Evolutionary conservation across 2,329 filamentous ascomycete genomes (phyloP), one percentile per base, ranked within the genome.

Genomic region (Pseudogymnoascus sp.): DNA sequence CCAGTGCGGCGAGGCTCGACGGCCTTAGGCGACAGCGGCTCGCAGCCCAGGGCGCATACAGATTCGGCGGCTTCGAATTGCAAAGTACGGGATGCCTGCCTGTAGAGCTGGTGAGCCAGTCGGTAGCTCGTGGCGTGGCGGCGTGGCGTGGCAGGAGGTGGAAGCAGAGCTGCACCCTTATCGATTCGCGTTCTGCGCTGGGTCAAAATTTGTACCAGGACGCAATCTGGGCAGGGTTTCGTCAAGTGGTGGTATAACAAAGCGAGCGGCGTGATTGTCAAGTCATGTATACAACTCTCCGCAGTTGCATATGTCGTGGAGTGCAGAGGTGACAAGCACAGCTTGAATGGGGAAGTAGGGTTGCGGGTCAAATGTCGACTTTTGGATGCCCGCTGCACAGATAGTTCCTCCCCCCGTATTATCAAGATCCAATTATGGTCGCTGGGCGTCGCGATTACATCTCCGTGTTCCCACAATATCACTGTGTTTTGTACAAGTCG

Each of bases 381-480:
- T 57, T 57, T 57, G 28, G 28, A 57, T 33, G 50, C 28, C 28
- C 50, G 50, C 50, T 57, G 50, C 28, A 33, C 50, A 57, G 50
- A 57, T 57, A 33, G 50, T 57, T 57, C 50, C 50, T 57, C 50
- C 50, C 44, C 50, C 50, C 28, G 50, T 57, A 57, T 57, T 57
- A 57, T 35, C n/a, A 33, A 57, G 28, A 33, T 57, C 50, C 28
- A 57, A 28, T 33, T 19, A 33, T 4, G 2, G 50, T 57, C 28
- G 26, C 50, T 33, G 28, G 28, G 50, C 50, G 28, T 57, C 50
- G 50, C 33, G 28, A 57, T 57, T 57, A 57, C 50, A 57, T 57
- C 28, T 57, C 50, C 50, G 28, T 57, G 28, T 57, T 57, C 50
- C 50, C 50, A 57, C 50, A 57, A 57, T 57, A 33, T 57, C 50